phyloP scores from a whole-genome alignment of 2,329 filamentous ascomycete species.

The Capronia coronata region DNA sequence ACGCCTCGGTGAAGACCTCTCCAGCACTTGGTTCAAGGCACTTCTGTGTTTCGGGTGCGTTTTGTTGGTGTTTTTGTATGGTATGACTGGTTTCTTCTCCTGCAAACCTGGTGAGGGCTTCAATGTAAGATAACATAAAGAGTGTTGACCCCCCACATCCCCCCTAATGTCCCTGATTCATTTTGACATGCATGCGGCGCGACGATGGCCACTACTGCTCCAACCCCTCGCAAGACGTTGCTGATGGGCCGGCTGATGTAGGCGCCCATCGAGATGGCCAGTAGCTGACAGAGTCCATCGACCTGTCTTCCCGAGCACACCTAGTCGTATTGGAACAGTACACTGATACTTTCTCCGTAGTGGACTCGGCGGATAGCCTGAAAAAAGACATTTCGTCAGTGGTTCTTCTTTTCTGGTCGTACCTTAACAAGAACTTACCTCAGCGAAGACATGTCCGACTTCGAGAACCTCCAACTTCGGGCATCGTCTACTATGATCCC shows the following conservation, averaged over 20 bases:
- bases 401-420: conserved; percentile 3
- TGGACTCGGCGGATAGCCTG: conserved; percentile 87
- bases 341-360: conserved; percentile 95
- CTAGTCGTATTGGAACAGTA: conserved; percentile 79
- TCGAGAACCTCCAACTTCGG: conserved; percentile 89
- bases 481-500: conserved; percentile 68
- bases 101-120: background rate
- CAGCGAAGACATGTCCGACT: conserved; percentile 80
- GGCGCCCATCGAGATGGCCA: no score
- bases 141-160: no score
- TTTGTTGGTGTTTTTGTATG: conserved; percentile 3
- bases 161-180: no score
- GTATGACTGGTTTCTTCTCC: conserved; percentile 1
- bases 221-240: no score
- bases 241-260: no score
- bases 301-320: background rate
- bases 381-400: conserved; percentile 30
- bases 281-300: background rate
- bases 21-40: conserved; percentile 29
- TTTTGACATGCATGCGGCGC: no score
- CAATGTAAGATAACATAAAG: background rate
- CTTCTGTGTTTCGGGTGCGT: conserved; percentile 13
- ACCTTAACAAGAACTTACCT: conserved; percentile 48
- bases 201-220: no score
- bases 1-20: conserved; percentile 21